phyloP scores from a whole-genome alignment of 2,329 filamentous ascomycete species.

The Pseudofabraea citricarpa region DNA sequence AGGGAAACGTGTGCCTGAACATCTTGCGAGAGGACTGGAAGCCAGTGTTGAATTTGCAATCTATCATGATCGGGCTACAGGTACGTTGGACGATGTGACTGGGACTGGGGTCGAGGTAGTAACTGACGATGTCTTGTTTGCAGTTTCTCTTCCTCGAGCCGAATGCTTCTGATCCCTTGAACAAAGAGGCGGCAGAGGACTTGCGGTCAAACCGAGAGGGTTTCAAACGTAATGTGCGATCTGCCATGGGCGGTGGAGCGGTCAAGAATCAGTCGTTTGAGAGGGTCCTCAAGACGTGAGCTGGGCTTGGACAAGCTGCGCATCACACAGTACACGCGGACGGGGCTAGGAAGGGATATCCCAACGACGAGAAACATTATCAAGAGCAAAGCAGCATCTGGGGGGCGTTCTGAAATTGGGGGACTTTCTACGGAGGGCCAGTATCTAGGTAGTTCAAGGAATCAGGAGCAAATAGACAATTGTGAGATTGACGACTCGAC shows the following conservation, averaged over 20 bases:
- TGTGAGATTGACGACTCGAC: too few relatives aligned
- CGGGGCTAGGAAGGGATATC: too few relatives aligned
- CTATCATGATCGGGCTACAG: conserved; percentile 91
- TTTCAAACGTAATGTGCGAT: conserved; percentile 88
- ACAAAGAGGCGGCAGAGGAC: conserved; percentile 96
- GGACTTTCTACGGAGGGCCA: too few relatives aligned
- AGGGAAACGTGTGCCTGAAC: conserved; percentile 97
- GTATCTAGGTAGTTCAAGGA: too few relatives aligned
- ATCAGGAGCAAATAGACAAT: too few relatives aligned
- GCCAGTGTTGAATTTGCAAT: conserved; percentile 93
- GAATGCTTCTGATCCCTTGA: conserved; percentile 94
- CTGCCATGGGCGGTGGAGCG: conserved; percentile 74
- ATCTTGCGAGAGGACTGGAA: conserved; percentile 99
- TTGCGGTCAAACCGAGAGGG: conserved; percentile 77
- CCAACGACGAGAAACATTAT: too few relatives aligned
- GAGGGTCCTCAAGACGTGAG: conserved; percentile 57
- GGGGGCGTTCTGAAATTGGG: too few relatives aligned
- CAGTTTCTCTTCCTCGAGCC: conserved; percentile 97
- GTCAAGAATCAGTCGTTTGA: conserved; percentile 75
- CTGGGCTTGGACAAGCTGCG: too few relatives aligned
- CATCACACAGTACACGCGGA: too few relatives aligned
- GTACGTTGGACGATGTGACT: conserved; percentile 36
- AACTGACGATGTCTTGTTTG: background rate
- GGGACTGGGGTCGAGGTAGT: background rate
- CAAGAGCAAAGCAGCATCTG: too few relatives aligned